These are phyloP conservation scores for Scenedesmus sp. DNA, from an alignment of 163 green algal genomes.

Conservation along the genomic window DNA sequence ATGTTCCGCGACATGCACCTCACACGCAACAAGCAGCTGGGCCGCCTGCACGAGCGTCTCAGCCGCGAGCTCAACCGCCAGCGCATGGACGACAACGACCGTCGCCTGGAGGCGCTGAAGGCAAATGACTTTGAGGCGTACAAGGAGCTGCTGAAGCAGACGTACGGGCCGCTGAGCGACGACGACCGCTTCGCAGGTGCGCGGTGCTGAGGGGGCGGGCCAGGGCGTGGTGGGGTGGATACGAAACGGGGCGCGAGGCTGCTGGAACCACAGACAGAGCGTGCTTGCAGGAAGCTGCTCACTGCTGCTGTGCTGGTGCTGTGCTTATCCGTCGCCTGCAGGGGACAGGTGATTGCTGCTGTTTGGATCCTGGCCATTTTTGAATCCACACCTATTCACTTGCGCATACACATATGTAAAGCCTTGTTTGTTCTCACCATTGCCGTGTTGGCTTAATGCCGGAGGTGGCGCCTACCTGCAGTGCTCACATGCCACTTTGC, in stretches of 20 bases:
- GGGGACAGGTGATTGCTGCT: not conserved
- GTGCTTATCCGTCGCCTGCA: not conserved
- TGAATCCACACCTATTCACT: too few species aligned
- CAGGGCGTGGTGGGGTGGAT: not conserved
- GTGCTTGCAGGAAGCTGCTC: not conserved
- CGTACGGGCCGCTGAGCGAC: slow-evolving; percentile 37
- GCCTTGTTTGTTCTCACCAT: too few species aligned
- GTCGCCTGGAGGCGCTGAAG: slow-evolving; percentile 95
- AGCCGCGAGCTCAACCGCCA: slow-evolving; percentile 66
- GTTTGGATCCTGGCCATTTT: too few species aligned
- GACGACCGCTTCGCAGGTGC: slow-evolving; percentile 51
- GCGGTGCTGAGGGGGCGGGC: not conserved
- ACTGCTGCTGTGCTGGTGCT: too few species aligned
- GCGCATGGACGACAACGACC: slow-evolving; percentile 68
- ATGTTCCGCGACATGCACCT: slow-evolving; percentile 71
- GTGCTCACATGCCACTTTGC: too few species aligned
- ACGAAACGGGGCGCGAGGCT: not conserved
- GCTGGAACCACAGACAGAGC: not conserved
- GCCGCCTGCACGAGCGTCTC: slow-evolving; percentile 89
- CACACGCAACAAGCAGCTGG: slow-evolving; percentile 84
- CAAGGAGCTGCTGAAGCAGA: slow-evolving; percentile 90
- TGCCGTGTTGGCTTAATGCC: not conserved
- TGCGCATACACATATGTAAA: too few species aligned
- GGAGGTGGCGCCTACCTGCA: not conserved
- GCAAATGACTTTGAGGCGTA: slow-evolving; percentile 98